phyloP scores from a whole-genome alignment of 352 stramenopile species.

The Pythium diclinum region DNA sequence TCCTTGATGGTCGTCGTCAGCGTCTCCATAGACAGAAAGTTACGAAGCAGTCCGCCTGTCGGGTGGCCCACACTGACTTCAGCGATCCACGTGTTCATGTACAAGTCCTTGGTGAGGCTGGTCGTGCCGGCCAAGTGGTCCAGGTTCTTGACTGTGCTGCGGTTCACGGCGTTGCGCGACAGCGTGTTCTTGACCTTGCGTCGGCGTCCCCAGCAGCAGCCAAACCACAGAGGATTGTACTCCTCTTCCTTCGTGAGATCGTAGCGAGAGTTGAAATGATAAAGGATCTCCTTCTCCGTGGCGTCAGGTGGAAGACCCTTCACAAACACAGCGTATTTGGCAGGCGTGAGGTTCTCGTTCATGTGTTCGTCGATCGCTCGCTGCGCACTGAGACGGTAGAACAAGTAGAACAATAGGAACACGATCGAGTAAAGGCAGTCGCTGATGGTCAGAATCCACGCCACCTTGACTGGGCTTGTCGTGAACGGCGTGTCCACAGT shows the following conservation, averaged over 20 bases:
- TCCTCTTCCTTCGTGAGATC: constrained; percentile 67
- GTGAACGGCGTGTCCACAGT: constrained; percentile 76
- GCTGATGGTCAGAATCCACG: constrained; percentile 70
- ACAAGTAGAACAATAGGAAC: constrained; percentile 67
- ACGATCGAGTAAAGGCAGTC: constrained; percentile 64
- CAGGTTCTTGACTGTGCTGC: constrained; percentile 53
- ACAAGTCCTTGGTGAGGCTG: constrained; percentile 50
- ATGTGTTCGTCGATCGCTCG: constrained; percentile 60
- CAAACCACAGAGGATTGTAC: constrained; percentile 59
- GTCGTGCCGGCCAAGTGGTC: constrained; percentile 53
- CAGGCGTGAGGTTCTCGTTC: constrained; percentile 78
- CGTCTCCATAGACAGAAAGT: constrained; percentile 70
- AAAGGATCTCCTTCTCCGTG: constrained; percentile 56
- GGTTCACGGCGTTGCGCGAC: constrained; percentile 41
- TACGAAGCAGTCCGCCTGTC: constrained; percentile 65
- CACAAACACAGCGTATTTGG: constrained; percentile 81
- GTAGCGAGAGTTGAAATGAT: constrained; percentile 77
- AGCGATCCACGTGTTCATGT: constrained; percentile 82
- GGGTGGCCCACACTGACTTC: constrained; percentile 81
- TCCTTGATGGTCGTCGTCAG: constrained; percentile 59
- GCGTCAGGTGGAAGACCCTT: constrained; percentile 64
- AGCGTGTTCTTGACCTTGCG: constrained; percentile 47
- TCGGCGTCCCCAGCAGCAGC: constrained; percentile 55
- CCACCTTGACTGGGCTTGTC: constrained; percentile 41
- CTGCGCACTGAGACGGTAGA: constrained; percentile 42